Evolutionary conservation across 2,329 filamentous ascomycete genomes (phyloP).

Genomic region (Septoria petroselini): DNA sequence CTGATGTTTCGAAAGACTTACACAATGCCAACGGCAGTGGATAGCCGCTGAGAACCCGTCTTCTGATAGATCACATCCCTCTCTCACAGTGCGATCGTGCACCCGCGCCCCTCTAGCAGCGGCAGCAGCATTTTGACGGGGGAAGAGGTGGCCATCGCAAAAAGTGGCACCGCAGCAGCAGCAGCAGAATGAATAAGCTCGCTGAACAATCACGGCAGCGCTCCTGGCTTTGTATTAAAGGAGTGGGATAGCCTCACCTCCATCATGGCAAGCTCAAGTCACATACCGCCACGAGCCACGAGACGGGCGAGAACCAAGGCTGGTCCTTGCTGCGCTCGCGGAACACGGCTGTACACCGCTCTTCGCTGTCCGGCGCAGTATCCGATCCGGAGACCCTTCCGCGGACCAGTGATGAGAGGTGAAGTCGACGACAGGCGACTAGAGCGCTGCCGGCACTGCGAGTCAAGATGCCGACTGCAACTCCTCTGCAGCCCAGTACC

Average conservation of each 20-base stretch:
- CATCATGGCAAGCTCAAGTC: slow-evolving; percentile 20
- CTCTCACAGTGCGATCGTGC: slow-evolving; percentile 4
- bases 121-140: slow-evolving; percentile 6
- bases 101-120: slow-evolving; percentile 10
- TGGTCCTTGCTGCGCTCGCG: slow-evolving; percentile 17
- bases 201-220: neutral
- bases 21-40: slow-evolving; percentile 25
- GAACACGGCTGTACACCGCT: slow-evolving; percentile 16
- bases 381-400: slow-evolving; percentile 10
- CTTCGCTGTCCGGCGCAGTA: slow-evolving; percentile 11
- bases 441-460: slow-evolving; percentile 20
- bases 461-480: slow-evolving; percentile 19
- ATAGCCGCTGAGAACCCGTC: slow-evolving; percentile 20
- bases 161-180: slow-evolving; percentile 8
- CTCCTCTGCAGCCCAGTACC: slow-evolving; percentile 14
- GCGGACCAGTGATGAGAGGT: slow-evolving; percentile 17
- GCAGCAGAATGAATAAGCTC: no score
- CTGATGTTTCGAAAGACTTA: slow-evolving; percentile 24
- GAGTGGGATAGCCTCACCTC: slow-evolving; percentile 19
- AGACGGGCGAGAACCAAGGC: slow-evolving; percentile 7
- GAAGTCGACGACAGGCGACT: slow-evolving; percentile 18
- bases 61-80: slow-evolving; percentile 26
- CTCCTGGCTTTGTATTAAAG: slow-evolving; percentile 5
- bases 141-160: slow-evolving; percentile 12
- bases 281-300: slow-evolving; percentile 16